A percentile compares a stretch with the other conserved stretches of the same genome.
phyloP scores from a whole-genome alignment of 768 basidiomycete species.

The Austroboletus eburneus region DNA sequence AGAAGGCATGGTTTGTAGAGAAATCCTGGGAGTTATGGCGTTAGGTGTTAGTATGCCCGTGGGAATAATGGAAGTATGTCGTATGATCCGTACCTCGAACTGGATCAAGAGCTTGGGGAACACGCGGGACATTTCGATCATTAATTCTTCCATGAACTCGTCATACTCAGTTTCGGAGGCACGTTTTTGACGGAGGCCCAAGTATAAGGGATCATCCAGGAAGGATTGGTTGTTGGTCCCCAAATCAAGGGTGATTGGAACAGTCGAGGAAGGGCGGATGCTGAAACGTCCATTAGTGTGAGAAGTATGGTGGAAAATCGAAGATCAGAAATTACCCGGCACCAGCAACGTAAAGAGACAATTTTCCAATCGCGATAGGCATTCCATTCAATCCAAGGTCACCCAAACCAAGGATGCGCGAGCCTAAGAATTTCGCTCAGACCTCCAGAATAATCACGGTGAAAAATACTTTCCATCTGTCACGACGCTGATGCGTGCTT shows the following conservation, averaged over 20 bases:
- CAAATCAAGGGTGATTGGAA: slow-evolving; percentile 84
- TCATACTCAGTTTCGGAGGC: slow-evolving; percentile 60
- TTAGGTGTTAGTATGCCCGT: slow-evolving; percentile 1
- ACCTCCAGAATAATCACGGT: neutral
- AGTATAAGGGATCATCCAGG: slow-evolving; percentile 84
- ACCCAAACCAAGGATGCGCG: slow-evolving; percentile 85
- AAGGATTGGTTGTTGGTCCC: slow-evolving; percentile 82
- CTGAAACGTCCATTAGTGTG: slow-evolving; percentile 32
- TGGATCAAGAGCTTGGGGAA: slow-evolving; percentile 86
- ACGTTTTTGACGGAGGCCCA: slow-evolving; percentile 75
- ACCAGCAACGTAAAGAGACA: slow-evolving; percentile 85
- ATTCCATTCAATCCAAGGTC: slow-evolving; percentile 82
- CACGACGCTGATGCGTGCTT: slow-evolving; percentile 87
- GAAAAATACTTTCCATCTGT: slow-evolving; percentile 64
- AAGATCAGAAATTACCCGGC: slow-evolving; percentile 57
- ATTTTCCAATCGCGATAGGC: slow-evolving; percentile 90
- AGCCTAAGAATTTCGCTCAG: slow-evolving; percentile 42
- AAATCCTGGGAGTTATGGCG: slow-evolving; percentile 57
- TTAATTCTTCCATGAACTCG: slow-evolving; percentile 91
- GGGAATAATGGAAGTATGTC: no score
- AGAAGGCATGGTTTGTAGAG: slow-evolving; percentile 87
- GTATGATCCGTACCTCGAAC: slow-evolving; percentile 58
- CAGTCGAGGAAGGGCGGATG: slow-evolving; percentile 69
- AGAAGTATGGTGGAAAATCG: neutral
- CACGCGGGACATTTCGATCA: slow-evolving; percentile 67